A percentile compares a stretch with the other conserved stretches of the same genome.
Evolutionary conservation across 2,329 filamentous ascomycete genomes (phyloP).

Genomic region (Phaeosphaeriaceae sp.): DNA sequence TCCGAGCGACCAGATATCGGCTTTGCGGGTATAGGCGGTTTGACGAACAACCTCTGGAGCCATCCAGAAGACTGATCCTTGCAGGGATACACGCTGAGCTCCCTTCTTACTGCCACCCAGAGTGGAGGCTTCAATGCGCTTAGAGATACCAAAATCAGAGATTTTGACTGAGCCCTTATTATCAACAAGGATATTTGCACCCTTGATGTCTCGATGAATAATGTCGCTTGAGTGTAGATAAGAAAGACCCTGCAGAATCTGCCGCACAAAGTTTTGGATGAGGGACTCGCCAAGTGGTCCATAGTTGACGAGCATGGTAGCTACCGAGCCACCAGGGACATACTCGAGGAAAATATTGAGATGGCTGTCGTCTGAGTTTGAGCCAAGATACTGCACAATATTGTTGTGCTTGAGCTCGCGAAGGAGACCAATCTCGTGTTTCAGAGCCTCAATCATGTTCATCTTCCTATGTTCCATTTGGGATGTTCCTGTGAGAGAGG

Average conservation of each 20-base stretch:
- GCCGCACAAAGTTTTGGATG: slow-evolving; percentile 93
- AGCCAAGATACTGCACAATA: slow-evolving; percentile 97
- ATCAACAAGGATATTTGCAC: slow-evolving; percentile 97
- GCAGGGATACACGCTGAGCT: slow-evolving; percentile 71
- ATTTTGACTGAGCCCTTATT: slow-evolving; percentile 99
- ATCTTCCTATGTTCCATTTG: slow-evolving; percentile 87
- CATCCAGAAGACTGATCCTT: slow-evolving; percentile 99
- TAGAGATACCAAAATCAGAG: slow-evolving; percentile 97
- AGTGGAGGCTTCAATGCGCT: slow-evolving; percentile 92
- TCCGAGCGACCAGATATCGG: slow-evolving; percentile 97
- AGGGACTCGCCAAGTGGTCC: slow-evolving; percentile 92
- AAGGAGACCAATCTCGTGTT: slow-evolving; percentile 92
- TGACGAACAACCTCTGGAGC: slow-evolving; percentile 98
- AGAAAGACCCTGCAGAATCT: slow-evolving; percentile 89
- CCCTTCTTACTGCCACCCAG: slow-evolving; percentile 55
- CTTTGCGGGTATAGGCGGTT: slow-evolving; percentile 96
- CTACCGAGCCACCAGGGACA: slow-evolving; percentile 94
- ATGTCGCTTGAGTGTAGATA: slow-evolving; percentile 95
- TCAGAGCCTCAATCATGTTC: slow-evolving; percentile 96
- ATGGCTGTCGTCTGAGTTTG: slow-evolving; percentile 86
- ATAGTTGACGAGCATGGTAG: slow-evolving; percentile 98
- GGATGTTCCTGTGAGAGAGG: slow-evolving; percentile 75
- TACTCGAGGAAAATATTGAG: slow-evolving; percentile 99
- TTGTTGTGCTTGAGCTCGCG: slow-evolving; percentile 95
- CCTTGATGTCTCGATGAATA: slow-evolving; percentile 98